phyloP scores from a whole-genome alignment of 2,329 filamentous ascomycete species.

The Sphaerulina vaccinii region DNA sequence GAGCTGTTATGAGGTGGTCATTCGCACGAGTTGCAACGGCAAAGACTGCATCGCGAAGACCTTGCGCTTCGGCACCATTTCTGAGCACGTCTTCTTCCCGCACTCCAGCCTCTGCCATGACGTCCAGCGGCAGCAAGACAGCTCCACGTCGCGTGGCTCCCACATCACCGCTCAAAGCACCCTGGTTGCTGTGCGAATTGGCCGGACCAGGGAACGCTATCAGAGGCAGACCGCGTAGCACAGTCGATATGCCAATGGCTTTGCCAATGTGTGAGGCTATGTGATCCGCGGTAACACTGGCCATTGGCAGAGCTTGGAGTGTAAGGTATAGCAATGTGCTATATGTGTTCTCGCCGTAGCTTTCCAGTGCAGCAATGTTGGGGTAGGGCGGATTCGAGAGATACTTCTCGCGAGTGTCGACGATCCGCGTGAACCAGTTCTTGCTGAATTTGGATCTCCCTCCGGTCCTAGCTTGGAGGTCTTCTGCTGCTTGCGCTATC shows the following conservation, averaged over 20 bases:
- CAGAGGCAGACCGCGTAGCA: slow-evolving; percentile 82
- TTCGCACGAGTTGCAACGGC: slow-evolving; percentile 88
- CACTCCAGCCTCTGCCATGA: slow-evolving; percentile 79
- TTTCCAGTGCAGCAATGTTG: slow-evolving; percentile 70
- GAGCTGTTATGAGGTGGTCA: slow-evolving; percentile 89
- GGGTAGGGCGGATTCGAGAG: slow-evolving; percentile 81
- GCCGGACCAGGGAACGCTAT: slow-evolving; percentile 73
- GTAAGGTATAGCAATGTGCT: slow-evolving; percentile 88
- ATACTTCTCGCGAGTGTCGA: slow-evolving; percentile 77
- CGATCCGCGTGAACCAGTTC: slow-evolving; percentile 63
- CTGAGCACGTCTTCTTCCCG: slow-evolving; percentile 88
- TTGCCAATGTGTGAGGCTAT: slow-evolving; percentile 94
- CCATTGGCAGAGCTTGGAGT: slow-evolving; percentile 73
- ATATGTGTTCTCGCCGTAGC: slow-evolving; percentile 92
- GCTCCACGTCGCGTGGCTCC: slow-evolving; percentile 56
- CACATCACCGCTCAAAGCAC: slow-evolving; percentile 41
- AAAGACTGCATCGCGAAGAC: slow-evolving; percentile 87
- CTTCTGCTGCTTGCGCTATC: slow-evolving; percentile 68
- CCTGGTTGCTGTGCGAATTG: slow-evolving; percentile 55
- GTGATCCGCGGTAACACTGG: slow-evolving; percentile 84
- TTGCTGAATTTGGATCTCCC: slow-evolving; percentile 54
- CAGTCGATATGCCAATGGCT: slow-evolving; percentile 80
- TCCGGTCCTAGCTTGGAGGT: slow-evolving; percentile 50
- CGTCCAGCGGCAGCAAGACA: slow-evolving; percentile 79
- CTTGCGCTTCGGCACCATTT: slow-evolving; percentile 71